Evolutionary conservation across 768 basidiomycete genomes (phyloP).

Genomic region (Amanita fuliginea): DNA sequence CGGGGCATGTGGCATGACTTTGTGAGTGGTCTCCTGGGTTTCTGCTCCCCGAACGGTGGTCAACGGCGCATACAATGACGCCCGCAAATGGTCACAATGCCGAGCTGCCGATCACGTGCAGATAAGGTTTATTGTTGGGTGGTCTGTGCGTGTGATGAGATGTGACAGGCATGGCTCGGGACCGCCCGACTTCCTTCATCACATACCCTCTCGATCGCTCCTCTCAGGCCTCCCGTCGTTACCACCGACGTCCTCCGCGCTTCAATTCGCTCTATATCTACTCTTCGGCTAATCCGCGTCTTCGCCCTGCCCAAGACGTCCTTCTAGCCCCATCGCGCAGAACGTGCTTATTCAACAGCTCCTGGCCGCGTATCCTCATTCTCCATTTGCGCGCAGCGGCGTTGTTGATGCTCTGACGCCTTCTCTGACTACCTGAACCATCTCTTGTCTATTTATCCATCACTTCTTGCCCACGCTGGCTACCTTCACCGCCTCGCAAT

Average conservation of each 20-base stretch:
- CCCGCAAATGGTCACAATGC: background rate
- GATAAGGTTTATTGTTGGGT: slow-evolving; percentile 21
- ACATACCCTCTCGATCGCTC: slow-evolving; percentile 37
- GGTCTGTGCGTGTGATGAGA: slow-evolving; percentile 37
- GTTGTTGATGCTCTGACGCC: slow-evolving; percentile 22
- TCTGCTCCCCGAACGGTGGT: background rate
- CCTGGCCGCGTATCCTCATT: slow-evolving; percentile 7
- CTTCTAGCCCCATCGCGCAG: slow-evolving; percentile 9
- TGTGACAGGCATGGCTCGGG: slow-evolving; percentile 35
- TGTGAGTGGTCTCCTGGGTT: background rate
- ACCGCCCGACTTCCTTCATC: slow-evolving; percentile 36
- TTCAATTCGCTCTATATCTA: slow-evolving; percentile 7
- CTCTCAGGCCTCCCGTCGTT: slow-evolving; percentile 14
- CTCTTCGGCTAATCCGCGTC: slow-evolving; percentile 9
- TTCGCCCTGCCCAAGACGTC: slow-evolving; percentile 9
- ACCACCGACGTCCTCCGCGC: slow-evolving; percentile 14
- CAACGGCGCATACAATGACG: background rate
- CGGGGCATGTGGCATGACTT: background rate
- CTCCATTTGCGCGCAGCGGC: slow-evolving; percentile 9
- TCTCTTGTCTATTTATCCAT: slow-evolving; percentile 10
- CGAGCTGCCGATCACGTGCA: slow-evolving; percentile 23
- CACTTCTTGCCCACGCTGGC: slow-evolving; percentile 38
- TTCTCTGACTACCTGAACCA: slow-evolving; percentile 8
- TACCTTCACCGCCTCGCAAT: slow-evolving; percentile 28
- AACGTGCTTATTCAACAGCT: slow-evolving; percentile 1